Evolutionary conservation across 805 yeast species (phyloP), one percentile per base, ranked within the genome.

Genomic region (Hanseniaspora pseudoguilliermondii): DNA sequence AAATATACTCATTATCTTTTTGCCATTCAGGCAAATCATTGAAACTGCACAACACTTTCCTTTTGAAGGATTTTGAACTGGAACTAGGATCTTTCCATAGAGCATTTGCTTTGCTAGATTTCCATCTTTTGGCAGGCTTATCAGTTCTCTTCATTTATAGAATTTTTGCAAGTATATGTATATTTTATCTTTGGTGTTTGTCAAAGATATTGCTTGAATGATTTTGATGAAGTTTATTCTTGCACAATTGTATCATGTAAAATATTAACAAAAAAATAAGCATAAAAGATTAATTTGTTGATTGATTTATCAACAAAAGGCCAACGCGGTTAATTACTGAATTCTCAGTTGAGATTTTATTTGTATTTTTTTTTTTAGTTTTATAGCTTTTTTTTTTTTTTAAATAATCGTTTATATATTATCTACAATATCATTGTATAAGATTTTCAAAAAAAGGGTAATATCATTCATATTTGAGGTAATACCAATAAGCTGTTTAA

Each of bases 11-110:
- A 64, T 84, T 84, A 62, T 84, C 91, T 58, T 75, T 73, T 62
- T 83, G 89, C 93, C 93, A 84, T 8, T 71, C 77, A 21, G 83
- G 86, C 15, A 85, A 66, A 60, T 84, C 84, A 59, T 81, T 60
- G 65, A 65, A 68, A 5, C 23, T 20, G n/a, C 39, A 47, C n/a
- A 41, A 41, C 16, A 41, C n/a, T 21, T 18, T 27, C 38, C 47
- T 25, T 54, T 23, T 23, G 2, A 5, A 10, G 18, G 29, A 10
- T 23, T 41, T 23, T 16, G 15, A 27, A 13, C 34, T 29, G 15
- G 52, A 20, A 11, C 32, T 16, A 10, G 52, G 48, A 20, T 50
- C 57, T 1, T 25, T 54, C 44, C 53, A 42, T 29, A 25, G 34
- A 8, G 29, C 21, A 48, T 27, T 47, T 21, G 25, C 21, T 5